Conservation (phyloP, 2,329 filamentous ascomycete species). For the Arthrobotrys entomopaga region DNA sequence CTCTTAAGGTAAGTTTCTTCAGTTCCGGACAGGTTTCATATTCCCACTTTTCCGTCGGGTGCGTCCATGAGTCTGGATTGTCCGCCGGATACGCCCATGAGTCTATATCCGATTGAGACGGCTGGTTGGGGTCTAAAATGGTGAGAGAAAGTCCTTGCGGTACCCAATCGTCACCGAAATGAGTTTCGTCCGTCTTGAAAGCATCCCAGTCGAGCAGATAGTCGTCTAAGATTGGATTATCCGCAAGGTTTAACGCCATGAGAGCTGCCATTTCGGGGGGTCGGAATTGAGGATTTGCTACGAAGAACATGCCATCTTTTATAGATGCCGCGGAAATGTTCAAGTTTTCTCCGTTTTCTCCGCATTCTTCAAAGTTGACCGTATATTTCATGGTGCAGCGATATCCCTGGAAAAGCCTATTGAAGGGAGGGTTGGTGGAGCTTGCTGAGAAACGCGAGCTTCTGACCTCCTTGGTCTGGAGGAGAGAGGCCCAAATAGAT, state of each 20-base stretch:
- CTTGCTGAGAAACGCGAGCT: not conserved
- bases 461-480: not conserved
- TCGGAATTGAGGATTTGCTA: not conserved
- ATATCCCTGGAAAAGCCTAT: not conserved
- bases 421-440: constrained; percentile 1
- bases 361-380: not conserved
- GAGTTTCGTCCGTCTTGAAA: not conserved
- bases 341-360: not conserved
- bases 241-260: not conserved
- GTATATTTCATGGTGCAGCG: not conserved
- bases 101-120: no score
- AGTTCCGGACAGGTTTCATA: not conserved
- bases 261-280: not conserved
- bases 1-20: not conserved
- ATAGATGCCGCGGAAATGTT: not conserved
- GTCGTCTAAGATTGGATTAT: constrained; percentile 1
- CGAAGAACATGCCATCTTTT: not conserved
- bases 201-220: not conserved
- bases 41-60: not conserved
- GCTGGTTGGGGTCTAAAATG: not conserved
- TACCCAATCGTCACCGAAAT: not conserved
- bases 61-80: not conserved
- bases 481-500: not conserved
- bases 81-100: not conserved
- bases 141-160: not conserved